Evolutionary conservation across 2,329 filamentous ascomycete genomes (phyloP), one percentile per base, ranked within the genome.

Genomic region (Teratosphaeria pseudoeucalypti): DNA sequence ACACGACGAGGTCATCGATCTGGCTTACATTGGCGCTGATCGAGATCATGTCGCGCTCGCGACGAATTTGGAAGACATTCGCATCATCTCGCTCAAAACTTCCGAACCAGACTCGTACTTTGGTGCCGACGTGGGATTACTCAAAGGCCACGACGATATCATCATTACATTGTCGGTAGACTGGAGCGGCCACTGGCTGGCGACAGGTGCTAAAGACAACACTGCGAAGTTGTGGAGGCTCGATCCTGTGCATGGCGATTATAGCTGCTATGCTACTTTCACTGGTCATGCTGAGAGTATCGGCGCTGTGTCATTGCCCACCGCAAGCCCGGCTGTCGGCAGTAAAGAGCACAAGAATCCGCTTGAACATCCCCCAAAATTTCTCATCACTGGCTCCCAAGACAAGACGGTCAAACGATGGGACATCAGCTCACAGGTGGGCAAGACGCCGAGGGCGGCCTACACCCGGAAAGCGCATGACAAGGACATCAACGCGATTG

Each of bases 381-480:
- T 92, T 70, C 76, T 99, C 29, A 76, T 99, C 34, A 96, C 94
- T 0, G 94, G 94, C 14, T 96, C 92, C 29, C 91, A 96, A 72
- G 94, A 99, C 72, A 88, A 91, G 70, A 99, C 94, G 0, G 82
- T 99, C 66, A 99, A 99, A 77, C 86, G 88, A 66, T 96, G 94
- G 90, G 89, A 96, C 62, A 85, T 92, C 26, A 83, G 65, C 16
- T 52, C 66, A 2, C 60, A 70, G 58, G 60, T 60, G 16, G 65
- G 70, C 61, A 81, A 82, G 60, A 79, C 82, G 10, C 77, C 85
- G 10, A 79, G 85, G 66, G 90, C 90, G 49, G 76, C 86, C 4
- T 99, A 89, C 73, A 97, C 94, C 0, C 84, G 94, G 59, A 95
- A 96, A 74, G 94, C 94, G 0, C 94, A 99, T 74, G 94, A 99